These are phyloP conservation scores for Penicillium decumbens DNA, from an alignment of 2,329 filamentous ascomycete genomes.

Conservation along the genomic window DNA sequence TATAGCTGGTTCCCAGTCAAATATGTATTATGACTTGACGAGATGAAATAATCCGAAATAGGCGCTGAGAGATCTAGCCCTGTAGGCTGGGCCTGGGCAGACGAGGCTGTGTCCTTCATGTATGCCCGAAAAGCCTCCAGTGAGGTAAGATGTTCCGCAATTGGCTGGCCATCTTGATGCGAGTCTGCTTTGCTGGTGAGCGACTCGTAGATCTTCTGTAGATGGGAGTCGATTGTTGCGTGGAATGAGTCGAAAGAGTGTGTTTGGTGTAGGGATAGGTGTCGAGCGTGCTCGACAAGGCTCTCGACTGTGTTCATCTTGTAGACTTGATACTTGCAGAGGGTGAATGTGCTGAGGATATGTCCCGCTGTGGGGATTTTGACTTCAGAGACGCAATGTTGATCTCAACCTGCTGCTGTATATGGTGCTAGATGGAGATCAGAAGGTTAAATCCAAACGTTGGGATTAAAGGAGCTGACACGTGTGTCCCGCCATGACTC, in stretches of 20 bases:
- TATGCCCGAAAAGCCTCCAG: constrained; percentile 47
- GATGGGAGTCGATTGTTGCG: constrained; percentile 29
- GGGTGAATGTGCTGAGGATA: background rate
- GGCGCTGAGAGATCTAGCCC: constrained; percentile 61
- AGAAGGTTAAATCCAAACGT: background rate
- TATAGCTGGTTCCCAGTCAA: constrained; percentile 79
- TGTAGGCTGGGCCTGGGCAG: constrained; percentile 39
- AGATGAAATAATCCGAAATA: constrained; percentile 87
- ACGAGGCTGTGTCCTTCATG: constrained; percentile 45
- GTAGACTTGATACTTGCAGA: background rate
- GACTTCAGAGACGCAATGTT: background rate
- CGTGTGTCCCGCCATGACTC: constrained; percentile 9
- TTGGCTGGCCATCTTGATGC: background rate
- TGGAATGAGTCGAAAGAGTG: constrained; percentile 26
- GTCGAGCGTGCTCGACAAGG: constrained; percentile 18
- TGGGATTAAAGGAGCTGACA: constrained; percentile 4
- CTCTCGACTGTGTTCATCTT: constrained; percentile 19
- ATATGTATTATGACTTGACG: constrained; percentile 92
- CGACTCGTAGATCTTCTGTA: constrained; percentile 35
- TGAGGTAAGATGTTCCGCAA: constrained; percentile 23
- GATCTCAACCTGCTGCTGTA: background rate
- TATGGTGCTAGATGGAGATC: background rate
- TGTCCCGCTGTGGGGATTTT: background rate
- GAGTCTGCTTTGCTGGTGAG: constrained; percentile 22
- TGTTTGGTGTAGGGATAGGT: constrained; percentile 13